phyloP scores from a whole-genome alignment of 805 yeast species.

The Schizosaccharomyces cryophilus region DNA sequence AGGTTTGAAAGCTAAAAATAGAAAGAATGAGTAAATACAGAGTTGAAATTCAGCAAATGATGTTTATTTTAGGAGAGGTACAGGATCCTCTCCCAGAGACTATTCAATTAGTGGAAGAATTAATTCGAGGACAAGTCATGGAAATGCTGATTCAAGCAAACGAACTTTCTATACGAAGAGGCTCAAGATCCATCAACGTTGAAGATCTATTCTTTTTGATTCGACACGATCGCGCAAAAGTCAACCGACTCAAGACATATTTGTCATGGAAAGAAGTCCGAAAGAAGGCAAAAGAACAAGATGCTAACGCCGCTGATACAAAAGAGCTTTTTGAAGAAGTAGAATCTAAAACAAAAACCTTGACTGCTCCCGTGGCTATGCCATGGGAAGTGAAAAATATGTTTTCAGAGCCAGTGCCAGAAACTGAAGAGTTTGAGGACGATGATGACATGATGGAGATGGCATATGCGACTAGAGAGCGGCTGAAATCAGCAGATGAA shows the following conservation, averaged over 20 bases:
- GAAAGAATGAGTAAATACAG: conserved; percentile 28
- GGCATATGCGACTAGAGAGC: conserved; percentile 59
- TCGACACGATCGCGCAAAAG: conserved; percentile 83
- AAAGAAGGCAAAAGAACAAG: conserved; percentile 48
- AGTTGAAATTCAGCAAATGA: conserved; percentile 89
- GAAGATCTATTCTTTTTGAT: conserved; percentile 86
- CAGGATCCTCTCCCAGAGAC: conserved; percentile 86
- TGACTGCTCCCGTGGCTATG: conserved; percentile 13
- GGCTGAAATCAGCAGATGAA: conserved; percentile 81
- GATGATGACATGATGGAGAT: conserved; percentile 87
- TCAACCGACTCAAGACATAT: conserved; percentile 69
- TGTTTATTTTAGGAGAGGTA: conserved; percentile 91
- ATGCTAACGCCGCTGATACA: conserved; percentile 27
- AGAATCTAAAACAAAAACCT: background rate
- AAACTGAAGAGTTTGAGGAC: conserved; percentile 31
- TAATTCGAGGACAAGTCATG: conserved; percentile 81
- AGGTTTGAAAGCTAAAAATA: background rate
- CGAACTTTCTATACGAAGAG: conserved; percentile 51
- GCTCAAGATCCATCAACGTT: conserved; percentile 62
- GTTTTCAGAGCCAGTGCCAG: conserved; percentile 72
- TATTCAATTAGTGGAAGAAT: conserved; percentile 79
- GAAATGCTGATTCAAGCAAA: conserved; percentile 53
- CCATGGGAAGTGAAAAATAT: conserved; percentile 92
- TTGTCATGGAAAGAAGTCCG: conserved; percentile 93
- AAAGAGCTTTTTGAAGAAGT: conserved; percentile 26